Base-by-base conservation (phyloP, 2,329 filamentous ascomycete genomes). In the Emergomyces orientalis region DNA sequence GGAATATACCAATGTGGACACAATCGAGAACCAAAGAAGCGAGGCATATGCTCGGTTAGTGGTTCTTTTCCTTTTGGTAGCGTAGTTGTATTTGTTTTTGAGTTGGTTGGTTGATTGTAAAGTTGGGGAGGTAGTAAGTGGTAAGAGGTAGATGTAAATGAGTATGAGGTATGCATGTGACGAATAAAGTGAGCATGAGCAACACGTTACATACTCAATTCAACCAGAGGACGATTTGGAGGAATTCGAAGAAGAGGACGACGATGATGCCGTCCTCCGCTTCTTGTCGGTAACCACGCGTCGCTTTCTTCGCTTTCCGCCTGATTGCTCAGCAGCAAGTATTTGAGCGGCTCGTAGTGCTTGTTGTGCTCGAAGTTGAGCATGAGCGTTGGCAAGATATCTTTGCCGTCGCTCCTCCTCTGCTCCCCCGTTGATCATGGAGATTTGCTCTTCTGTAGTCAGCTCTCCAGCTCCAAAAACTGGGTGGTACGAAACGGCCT, bases 321-420 rank as follows among this genome's bases (percentile, higher is more conserved):
- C 60, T 19, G 63, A 64, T 52, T 66, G 64, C 55, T 62, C 47
- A 34, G 65, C 64, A 59, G 67, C 66, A 7, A 51, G 41, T 13
- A 72, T 62, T 62, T 76, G 74, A 11, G 73, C 66, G 19, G 72
- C 68, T 41, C 74, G 74, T 52, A 75, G 62, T 13, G 73, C 74
- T 61, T 76, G 74, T 63, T 74, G 74, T 4, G 75, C 75, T 57
- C 73, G 73, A 4, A 74, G 74, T 62, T 76, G 74, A 22, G 75
- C 75, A 37, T 77, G 73, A 8, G 76, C 74, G 63, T 75, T 73
- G 27, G 75, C 75, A 22, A 77, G 68, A 66, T 76, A 77, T 22
- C 71, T 72, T 14, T 70, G 71, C 19, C 75, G 73, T 37, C 68
- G 68, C 34, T 74, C 73, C 57, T 77, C 71, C 52, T 76, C 72